These are phyloP conservation scores for Ascodesmis nigricans DNA, from an alignment of 495 filamentous ascomycete genomes.

Conservation along the genomic window DNA sequence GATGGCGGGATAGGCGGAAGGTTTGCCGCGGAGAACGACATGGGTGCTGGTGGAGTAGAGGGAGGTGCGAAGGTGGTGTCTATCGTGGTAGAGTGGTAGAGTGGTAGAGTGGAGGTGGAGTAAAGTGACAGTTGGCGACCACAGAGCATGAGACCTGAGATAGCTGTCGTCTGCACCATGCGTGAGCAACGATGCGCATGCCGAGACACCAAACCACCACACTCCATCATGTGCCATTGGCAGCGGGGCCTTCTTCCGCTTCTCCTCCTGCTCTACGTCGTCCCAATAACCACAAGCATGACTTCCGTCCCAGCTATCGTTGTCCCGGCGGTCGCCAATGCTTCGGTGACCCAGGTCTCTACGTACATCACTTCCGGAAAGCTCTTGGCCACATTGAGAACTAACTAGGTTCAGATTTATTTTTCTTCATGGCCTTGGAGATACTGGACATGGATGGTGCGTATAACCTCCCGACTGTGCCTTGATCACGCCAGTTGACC, in stretches of 20 bases:
- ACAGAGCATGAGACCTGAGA: too few relatives aligned
- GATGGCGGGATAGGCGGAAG: conserved; percentile 28
- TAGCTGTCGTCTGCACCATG: too few relatives aligned
- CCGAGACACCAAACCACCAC: too few relatives aligned
- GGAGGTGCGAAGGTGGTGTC: conserved; percentile 11
- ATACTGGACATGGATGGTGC: conserved; percentile 56
- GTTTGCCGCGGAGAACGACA: conserved; percentile 6
- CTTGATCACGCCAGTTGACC: too few relatives aligned
- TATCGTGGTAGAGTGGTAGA: too few relatives aligned
- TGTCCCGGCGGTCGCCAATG: conserved; percentile 73
- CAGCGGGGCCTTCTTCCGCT: too few relatives aligned
- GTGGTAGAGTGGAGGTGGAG: too few relatives aligned
- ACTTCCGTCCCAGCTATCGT: conserved; percentile 36
- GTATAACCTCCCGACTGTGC: conserved; percentile 5
- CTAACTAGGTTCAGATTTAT: conserved; percentile 34
- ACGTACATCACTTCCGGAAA: conserved; percentile 26
- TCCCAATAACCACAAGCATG: too few relatives aligned
- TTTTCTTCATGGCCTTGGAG: conserved; percentile 76
- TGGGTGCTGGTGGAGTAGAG: conserved; percentile 5
- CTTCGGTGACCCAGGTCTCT: conserved; percentile 73
- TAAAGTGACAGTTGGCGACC: too few relatives aligned
- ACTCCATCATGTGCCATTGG: too few relatives aligned
- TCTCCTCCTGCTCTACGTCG: too few relatives aligned
- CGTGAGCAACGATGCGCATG: too few relatives aligned
- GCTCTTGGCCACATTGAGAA: not conserved